Evolutionary conservation across 345 rosid species (phyloP).

Genomic region (Noccaea caerulescens): DNA sequence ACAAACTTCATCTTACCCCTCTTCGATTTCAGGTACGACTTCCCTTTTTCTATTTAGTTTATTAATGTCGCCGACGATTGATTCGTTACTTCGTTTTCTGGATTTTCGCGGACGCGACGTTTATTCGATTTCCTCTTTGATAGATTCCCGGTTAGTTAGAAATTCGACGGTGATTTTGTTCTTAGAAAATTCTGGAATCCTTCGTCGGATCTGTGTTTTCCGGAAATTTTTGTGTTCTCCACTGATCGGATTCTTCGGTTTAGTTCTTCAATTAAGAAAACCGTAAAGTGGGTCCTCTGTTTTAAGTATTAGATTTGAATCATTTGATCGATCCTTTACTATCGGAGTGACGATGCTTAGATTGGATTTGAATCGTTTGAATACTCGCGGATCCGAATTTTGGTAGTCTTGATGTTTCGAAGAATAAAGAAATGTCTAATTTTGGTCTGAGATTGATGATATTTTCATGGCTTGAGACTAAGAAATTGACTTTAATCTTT

Average conservation of each 20-base stretch:
- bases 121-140: not conserved
- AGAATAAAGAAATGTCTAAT: not conserved
- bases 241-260: not conserved
- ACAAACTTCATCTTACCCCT: conserved; percentile 24
- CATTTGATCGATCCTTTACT: not conserved
- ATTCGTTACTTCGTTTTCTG: not conserved
- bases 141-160: not conserved
- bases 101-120: not conserved
- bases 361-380: conserved; percentile 5
- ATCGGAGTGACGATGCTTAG: not conserved
- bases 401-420: not conserved
- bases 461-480: not conserved
- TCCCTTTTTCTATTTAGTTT: not conserved
- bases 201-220: conserved; percentile 16
- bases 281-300: not conserved
- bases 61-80: not conserved
- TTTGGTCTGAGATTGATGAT: conserved; percentile 8
- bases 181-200: not conserved
- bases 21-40: conserved; percentile 31
- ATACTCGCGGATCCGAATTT: not conserved
- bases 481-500: not conserved
- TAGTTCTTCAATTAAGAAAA: conserved; percentile 3
- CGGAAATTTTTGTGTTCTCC: not conserved
- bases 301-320: not conserved
- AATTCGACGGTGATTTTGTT: not conserved